Evolutionary conservation across 768 basidiomycete species (phyloP), one percentile per base, ranked within the genome.

Genomic region (Galerina marginata): DNA sequence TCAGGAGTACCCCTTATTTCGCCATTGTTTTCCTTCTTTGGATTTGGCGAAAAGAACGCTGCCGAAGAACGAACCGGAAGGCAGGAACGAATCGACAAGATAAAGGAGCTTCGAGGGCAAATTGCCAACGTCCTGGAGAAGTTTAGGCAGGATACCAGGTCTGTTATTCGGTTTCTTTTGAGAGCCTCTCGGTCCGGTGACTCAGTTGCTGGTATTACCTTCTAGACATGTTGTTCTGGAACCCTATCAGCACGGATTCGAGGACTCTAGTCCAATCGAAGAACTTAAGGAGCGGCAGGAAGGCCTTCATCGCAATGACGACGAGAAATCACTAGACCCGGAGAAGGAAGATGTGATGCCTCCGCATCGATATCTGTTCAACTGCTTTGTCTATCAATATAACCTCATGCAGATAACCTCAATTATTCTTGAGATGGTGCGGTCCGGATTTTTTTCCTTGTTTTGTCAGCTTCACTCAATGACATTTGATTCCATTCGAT

Each of bases 301-400:
- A 9, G 36, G 23, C 14, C 14, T 14, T 7, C 36, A 23, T 10
- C 33, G 45, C 1, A 29, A 56, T 25, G 23, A 49, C 15, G 56
- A 50, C 3, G 23, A 25, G 5, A 42, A 82, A 25, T 65, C 43
- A 56, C 64, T 10, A 60, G 59, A 39, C 52, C 26, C 57, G 63
- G 14, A 65, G 63, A 1, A 66, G 62, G 20, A 74, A 79, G 26
- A 53, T 26, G 38, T 40, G 9, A 37, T 53, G 29, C 61, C 0
- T 7, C 61, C 66, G 9, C 90, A 91, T 71, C 83, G 86, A 42
- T 85, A 87, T 68, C 75, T 93, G 7, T 93, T 93, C 64, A 77
- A 90, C 57, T 89, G 88, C 51, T 92, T 88, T 65, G 83, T 90
- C 26, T 92, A 90, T 68, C 89, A 93, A 58, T 84, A 82, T 62